These are phyloP conservation scores for Coniella lustricola DNA, from an alignment of 2,329 filamentous ascomycete genomes.

Conservation along the genomic window DNA sequence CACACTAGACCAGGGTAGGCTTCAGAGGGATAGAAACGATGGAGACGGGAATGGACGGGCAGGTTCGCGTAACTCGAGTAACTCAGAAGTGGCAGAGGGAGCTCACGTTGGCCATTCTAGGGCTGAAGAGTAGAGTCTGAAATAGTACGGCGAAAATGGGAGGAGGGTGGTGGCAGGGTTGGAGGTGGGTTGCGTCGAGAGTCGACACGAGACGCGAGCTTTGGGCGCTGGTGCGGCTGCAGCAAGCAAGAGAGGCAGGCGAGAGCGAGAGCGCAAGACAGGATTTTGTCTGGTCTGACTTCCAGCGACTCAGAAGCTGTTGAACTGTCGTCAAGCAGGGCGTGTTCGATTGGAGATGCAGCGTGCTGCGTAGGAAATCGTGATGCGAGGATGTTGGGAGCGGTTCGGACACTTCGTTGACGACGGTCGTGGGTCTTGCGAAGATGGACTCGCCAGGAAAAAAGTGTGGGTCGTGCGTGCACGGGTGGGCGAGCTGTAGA, in stretches of 20 bases:
- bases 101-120: slow-evolving; percentile 19
- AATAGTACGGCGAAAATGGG: not conserved
- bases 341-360: not conserved
- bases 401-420: slow-evolving; percentile 7
- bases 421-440: slow-evolving; percentile 11
- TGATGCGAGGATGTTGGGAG: not conserved
- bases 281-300: no score
- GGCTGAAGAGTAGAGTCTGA: not conserved
- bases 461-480: slow-evolving; percentile 11
- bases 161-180: not conserved
- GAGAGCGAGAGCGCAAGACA: no score
- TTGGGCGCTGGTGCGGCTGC: no score
- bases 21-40: not conserved
- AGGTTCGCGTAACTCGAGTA: slow-evolving; percentile 8
- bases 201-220: not conserved
- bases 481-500: slow-evolving; percentile 6
- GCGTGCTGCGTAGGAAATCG: not conserved
- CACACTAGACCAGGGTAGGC: not conserved
- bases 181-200: not conserved
- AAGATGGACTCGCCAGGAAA: slow-evolving; percentile 6
- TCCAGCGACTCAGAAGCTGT: no score
- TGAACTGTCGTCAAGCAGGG: not conserved
- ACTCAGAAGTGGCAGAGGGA: slow-evolving; percentile 10
- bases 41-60: not conserved
- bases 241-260: no score